These are phyloP conservation scores for Phytopythium oedochilum DNA, from an alignment of 352 stramenopile species.

Conservation along the genomic window DNA sequence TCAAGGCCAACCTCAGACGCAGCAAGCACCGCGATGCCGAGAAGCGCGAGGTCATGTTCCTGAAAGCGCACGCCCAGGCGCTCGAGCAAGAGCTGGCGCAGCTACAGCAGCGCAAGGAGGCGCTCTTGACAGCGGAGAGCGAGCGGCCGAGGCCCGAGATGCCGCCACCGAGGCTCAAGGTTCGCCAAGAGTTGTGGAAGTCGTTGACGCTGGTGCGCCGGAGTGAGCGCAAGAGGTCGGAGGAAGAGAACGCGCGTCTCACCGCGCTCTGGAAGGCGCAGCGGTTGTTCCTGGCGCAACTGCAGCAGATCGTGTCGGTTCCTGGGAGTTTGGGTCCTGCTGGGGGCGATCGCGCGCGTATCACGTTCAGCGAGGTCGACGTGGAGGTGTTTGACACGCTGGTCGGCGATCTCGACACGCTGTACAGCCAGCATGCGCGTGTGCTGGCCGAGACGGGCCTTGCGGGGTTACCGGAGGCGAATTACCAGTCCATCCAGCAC, in stretches of 20 bases:
- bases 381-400: background rate
- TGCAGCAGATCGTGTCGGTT: background rate
- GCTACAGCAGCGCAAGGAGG: background rate
- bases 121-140: background rate
- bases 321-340: background rate
- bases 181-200: background rate
- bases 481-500: background rate
- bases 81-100: background rate
- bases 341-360: background rate
- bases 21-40: slow-evolving; percentile 1
- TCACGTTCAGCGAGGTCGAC: background rate
- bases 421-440: background rate
- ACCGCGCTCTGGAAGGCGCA: background rate
- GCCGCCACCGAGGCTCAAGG: background rate
- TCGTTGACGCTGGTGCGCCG: background rate
- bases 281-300: background rate
- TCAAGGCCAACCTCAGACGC: slow-evolving; percentile 3
- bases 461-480: background rate
- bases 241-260: background rate
- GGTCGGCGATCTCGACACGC: background rate
- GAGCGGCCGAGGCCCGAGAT: background rate
- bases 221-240: background rate
- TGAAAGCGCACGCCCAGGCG: background rate
- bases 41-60: slow-evolving; percentile 5
- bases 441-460: background rate